Conservation (phyloP, 495 filamentous ascomycete genomes). For the Staphylotrichum tortipilum region DNA sequence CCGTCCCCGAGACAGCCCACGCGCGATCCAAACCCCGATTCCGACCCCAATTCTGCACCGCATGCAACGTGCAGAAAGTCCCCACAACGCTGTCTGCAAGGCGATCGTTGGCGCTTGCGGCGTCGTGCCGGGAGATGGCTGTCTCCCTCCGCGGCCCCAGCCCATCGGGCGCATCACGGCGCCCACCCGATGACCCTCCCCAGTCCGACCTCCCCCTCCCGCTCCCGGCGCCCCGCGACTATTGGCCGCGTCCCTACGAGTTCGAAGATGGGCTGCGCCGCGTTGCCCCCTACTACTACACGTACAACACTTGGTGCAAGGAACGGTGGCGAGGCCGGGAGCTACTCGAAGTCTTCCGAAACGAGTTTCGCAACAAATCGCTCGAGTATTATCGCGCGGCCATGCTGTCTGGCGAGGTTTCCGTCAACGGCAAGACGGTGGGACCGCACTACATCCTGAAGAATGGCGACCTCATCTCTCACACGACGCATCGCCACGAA, state of each 20-base stretch:
- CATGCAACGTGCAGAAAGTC: no score
- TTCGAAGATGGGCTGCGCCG: slow-evolving; percentile 71
- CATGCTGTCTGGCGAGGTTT: slow-evolving; percentile 66
- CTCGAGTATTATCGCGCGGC: slow-evolving; percentile 80
- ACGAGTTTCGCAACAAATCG: slow-evolving; percentile 81
- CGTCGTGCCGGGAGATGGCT: slow-evolving; percentile 3
- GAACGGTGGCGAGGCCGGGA: slow-evolving; percentile 73
- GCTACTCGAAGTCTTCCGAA: slow-evolving; percentile 70
- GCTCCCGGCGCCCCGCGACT: slow-evolving; percentile 45
- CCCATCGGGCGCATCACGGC: neutral
- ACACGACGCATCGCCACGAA: slow-evolving; percentile 93
- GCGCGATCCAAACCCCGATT: no score
- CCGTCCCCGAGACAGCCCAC: no score
- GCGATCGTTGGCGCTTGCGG: neutral
- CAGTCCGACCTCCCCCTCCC: neutral
- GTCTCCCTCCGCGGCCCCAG: neutral
- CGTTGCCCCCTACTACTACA: slow-evolving; percentile 83
- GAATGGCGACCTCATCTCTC: slow-evolving; percentile 70
- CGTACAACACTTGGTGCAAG: slow-evolving; percentile 91
- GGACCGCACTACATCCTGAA: slow-evolving; percentile 38
- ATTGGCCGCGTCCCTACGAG: slow-evolving; percentile 65
- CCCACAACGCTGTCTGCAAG: neutral
- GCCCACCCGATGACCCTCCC: neutral
- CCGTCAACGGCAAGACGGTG: slow-evolving; percentile 60
- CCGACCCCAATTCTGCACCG: no score